phyloP scores from a whole-genome alignment of 148 eudicot species.

The Amaranthus hypochondriacus region DNA sequence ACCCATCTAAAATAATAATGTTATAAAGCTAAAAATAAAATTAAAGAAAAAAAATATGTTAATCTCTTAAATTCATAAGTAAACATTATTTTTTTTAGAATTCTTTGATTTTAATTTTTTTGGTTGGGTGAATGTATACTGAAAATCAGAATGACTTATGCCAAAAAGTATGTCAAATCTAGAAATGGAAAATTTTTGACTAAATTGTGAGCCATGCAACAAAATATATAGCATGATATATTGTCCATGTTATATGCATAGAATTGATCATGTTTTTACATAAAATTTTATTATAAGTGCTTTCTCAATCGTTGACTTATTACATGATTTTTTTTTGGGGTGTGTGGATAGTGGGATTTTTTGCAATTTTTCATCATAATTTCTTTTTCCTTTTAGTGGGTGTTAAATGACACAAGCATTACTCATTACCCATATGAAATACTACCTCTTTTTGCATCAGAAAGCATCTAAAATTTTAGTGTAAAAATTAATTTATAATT shows the following conservation, averaged over 20 bases:
- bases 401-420: conserved; percentile 24
- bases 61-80: too few relatives aligned
- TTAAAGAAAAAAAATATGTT: too few relatives aligned
- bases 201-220: conserved; percentile 16
- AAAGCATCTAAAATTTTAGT: too few relatives aligned
- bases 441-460: not conserved
- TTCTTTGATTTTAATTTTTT: not conserved
- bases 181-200: not conserved
- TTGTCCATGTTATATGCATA: conserved; percentile 13
- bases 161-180: not conserved
- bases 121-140: not conserved
- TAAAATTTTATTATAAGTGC: conserved; percentile 9
- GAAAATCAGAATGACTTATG: conserved; percentile 21
- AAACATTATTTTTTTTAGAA: not conserved
- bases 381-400: conserved; percentile 19
- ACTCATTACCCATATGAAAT: conserved; percentile 15
- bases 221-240: not conserved
- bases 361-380: conserved; percentile 24
- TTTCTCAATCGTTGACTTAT: conserved; percentile 27
- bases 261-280: conserved; percentile 16
- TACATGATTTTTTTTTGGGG: conserved; percentile 1
- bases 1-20: too few relatives aligned
- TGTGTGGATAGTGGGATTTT: conserved; percentile 16
- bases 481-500: too few relatives aligned
- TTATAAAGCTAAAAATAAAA: too few relatives aligned